Percentiles rank a stretch among this genome's conserved stretches.
These are phyloP conservation scores for Suillus plorans DNA, from an alignment of 768 basidiomycete species.

Conservation along the genomic window DNA sequence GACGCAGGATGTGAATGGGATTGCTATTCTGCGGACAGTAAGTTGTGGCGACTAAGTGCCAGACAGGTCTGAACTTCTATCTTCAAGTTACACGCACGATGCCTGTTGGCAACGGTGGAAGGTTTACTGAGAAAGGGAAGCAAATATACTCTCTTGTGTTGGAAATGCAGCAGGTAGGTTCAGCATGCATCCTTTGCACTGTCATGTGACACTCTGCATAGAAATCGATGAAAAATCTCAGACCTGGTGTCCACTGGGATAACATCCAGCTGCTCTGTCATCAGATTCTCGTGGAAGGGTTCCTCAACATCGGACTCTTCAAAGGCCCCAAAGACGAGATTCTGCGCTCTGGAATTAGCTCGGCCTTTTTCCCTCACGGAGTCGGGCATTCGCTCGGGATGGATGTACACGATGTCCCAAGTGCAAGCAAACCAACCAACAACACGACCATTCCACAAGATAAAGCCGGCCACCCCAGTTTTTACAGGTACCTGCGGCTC, in stretches of 20 bases:
- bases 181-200: neutral
- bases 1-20: conserved; percentile 94
- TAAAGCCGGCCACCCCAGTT: conserved; percentile 51
- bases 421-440: conserved; percentile 68
- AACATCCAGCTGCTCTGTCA: conserved; percentile 83
- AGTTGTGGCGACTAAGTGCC: conserved; percentile 15
- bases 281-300: conserved; percentile 74
- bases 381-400: conserved; percentile 88
- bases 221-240: conserved; percentile 68
- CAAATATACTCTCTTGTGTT: conserved; percentile 87
- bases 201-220: conserved; percentile 24
- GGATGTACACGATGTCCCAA: conserved; percentile 92
- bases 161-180: conserved; percentile 78
- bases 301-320: conserved; percentile 86
- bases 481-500: conserved; percentile 81
- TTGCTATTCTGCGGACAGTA: conserved; percentile 65
- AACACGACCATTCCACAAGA: conserved; percentile 49
- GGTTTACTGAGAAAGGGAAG: conserved; percentile 77
- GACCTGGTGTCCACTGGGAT: conserved; percentile 90
- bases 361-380: conserved; percentile 95
- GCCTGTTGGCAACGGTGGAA: conserved; percentile 93
- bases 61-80: conserved; percentile 35
- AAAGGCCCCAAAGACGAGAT: conserved; percentile 69
- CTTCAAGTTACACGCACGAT: conserved; percentile 74
- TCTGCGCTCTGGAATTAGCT: conserved; percentile 70